A percentile compares a stretch with the other conserved stretches of the same genome.
phyloP scores from a whole-genome alignment of 805 yeast genomes.

The Diddensiella transvaalensis region DNA sequence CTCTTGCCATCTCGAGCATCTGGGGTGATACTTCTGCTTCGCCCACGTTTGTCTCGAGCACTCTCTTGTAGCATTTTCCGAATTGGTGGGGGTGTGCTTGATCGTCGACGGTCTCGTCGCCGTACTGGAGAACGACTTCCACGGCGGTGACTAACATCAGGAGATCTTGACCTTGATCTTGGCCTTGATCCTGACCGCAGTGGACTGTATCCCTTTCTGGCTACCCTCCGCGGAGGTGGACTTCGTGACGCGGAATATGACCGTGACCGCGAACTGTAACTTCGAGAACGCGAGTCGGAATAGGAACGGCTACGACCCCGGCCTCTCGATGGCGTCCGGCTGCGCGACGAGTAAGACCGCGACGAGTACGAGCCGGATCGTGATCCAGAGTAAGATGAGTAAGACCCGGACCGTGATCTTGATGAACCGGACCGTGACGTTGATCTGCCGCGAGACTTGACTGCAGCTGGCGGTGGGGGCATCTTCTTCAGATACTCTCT shows the following conservation, averaged over 20 bases:
- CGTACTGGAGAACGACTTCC: not conserved
- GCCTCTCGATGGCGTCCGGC: conserved; percentile 20
- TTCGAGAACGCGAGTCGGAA: conserved; percentile 10
- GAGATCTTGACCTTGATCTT: not conserved
- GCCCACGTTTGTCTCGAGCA: not conserved
- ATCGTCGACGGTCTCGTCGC: not conserved
- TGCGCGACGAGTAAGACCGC: conserved; percentile 20
- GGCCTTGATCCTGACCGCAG: no score
- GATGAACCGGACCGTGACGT: conserved; percentile 20
- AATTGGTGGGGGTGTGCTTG: not conserved
- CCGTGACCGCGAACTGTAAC: conserved; percentile 21
- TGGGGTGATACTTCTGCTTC: conserved; percentile 4
- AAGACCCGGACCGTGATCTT: conserved; percentile 16
- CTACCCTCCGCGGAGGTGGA: no score
- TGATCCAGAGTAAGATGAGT: conserved; percentile 20
- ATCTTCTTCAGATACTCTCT: conserved; percentile 44
- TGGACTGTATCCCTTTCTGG: conserved; percentile 1
- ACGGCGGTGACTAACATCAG: conserved; percentile 8
- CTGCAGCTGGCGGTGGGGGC: conserved; percentile 17
- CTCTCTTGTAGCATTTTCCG: no score
- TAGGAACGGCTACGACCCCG: conserved; percentile 13
- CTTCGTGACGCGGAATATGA: conserved; percentile 17
- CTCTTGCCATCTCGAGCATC: conserved; percentile 6
- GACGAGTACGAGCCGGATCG: conserved; percentile 24
- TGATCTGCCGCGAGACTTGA: conserved; percentile 17